Evolutionary conservation across 176 grass and related monocot species (phyloP), one percentile per base, ranked within the genome.

Genomic region (Tuctoria greenei): DNA sequence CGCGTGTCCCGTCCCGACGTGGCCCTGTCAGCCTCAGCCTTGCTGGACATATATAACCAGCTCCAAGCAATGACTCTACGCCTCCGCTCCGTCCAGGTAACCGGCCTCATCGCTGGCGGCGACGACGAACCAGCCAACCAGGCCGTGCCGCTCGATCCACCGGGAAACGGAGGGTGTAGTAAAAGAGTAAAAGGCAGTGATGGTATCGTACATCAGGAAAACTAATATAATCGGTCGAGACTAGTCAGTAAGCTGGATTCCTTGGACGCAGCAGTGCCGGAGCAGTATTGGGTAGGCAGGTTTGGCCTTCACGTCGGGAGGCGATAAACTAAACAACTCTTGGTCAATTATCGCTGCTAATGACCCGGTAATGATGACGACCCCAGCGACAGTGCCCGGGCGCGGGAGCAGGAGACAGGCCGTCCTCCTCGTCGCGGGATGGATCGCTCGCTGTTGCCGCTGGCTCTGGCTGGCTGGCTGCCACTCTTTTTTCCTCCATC

Each of bases 221-320:
- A 21, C 17, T 54, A 54, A 54, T 21, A 20, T 51, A 20, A 74
- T 4, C 26, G 55, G 38, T 16, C 42, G 17, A 50, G 40, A 39
- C 13, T 14, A 34, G 14, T 0, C n/a, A 10, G 7, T 71, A 72
- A 17, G 5, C 12, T 5, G 37, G 86, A 83, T 79, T 79, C 86
- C 75, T 88, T 83, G 75, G 80, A 88, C 10, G 85, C 42, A 63
- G 69, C 74, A 78, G 73, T 24, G 84, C 24, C 36, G 65, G 51
- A 67, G 69, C 78, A 39, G 31, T 9, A 24, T 52, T 26, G 52
- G 52, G 70, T 21, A 40, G 38, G 35, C 35, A 38, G 39, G 67
- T 52, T 83, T 64, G 75, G 69, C 83, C 37, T 39, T 79, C 80
- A 24, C 54, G 69, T 64, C 20, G 69, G 80, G 43, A 55, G 86